Base-by-base conservation (phyloP, 2,329 filamentous ascomycete species). In the Immersiporthe knoxdaviesiana region DNA sequence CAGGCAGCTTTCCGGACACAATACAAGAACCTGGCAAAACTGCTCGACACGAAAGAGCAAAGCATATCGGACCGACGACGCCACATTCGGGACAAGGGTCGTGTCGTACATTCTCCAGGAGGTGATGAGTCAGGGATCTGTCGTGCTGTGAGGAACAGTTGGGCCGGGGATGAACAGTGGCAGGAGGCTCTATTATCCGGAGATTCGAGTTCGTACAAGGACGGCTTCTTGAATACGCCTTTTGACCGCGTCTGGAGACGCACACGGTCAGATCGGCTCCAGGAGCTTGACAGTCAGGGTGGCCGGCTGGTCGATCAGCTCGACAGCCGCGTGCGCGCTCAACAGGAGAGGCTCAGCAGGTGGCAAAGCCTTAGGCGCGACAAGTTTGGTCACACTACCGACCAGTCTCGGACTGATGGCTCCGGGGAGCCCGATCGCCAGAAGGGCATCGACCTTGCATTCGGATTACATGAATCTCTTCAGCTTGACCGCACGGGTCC, bases 101-200 rank as follows among this genome's bases (percentile, higher is more conserved):
- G 44, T 27, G 35, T 56, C 8, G 32, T 47, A 3, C 59, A 16
- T 21, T 65, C 84, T 8, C 78, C 84, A 0, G 80, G 83, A 14
- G 79, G 83, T 52, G 77, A 80, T 3, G 83, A 80, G 59, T 73
- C 78, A 0, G 81, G 87, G 52, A 80, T 93, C 68, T 85, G 90
- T 73, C 87, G 86, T 56, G 84, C 86, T 2, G 81, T 94, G 39
- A 84, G 86, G 47, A 89, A 90, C 71, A 92, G 93, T 73, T 97
- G 94, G 94, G 84, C 92, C 18, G 94, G 93, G 1, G 88, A 90
- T 74, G 87, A 90, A 70, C 85, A 88, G 68, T 95, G 93, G 90
- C 85, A 92, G 74, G 86, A 92, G 62, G 84, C 88, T 2, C 80
- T 97, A 27, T 77, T 96, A 0, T 84, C 90, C 64, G 92, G 92